A percentile compares a stretch with the other conserved stretches of the same genome.
Evolutionary conservation across 495 filamentous ascomycete genomes (phyloP).

Genomic region (Aspergillus olivimuriae): DNA sequence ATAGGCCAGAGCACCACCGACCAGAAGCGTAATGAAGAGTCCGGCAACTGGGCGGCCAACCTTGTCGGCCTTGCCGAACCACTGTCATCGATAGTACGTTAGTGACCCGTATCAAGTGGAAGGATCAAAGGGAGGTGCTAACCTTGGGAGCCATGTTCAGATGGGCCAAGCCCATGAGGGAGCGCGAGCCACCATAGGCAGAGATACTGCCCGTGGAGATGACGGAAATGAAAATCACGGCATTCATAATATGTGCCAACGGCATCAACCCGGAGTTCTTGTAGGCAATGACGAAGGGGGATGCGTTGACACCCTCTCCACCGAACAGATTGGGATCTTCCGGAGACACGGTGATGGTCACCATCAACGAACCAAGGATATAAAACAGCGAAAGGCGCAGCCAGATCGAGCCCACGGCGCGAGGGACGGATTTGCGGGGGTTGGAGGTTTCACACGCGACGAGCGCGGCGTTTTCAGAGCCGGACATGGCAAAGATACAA

Average conservation of each 20-base stretch:
- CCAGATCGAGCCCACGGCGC: conserved; percentile 60
- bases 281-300: conserved; percentile 56
- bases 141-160: conserved; percentile 48
- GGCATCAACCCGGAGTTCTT: conserved; percentile 35
- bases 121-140: not conserved
- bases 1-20: conserved; percentile 40
- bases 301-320: conserved; percentile 34
- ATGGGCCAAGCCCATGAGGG: conserved; percentile 49
- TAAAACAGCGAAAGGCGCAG: conserved; percentile 62
- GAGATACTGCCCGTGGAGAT: conserved; percentile 49
- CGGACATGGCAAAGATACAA: conserved; percentile 61
- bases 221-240: conserved; percentile 37
- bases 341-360: conserved; percentile 50
- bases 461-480: conserved; percentile 51
- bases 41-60: conserved; percentile 43
- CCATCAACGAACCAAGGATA: conserved; percentile 40
- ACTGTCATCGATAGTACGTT: conserved; percentile 5
- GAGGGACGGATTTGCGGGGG: conserved; percentile 52
- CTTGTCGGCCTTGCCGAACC: conserved; percentile 45
- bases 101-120: not conserved
- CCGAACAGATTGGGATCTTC: conserved; percentile 35
- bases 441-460: conserved; percentile 60
- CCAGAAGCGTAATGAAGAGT: conserved; percentile 35
- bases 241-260: conserved; percentile 39
- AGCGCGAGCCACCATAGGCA: conserved; percentile 53